Evolutionary conservation across 306 rosid species (phyloP).

Genomic region (Carpinus viminea): DNA sequence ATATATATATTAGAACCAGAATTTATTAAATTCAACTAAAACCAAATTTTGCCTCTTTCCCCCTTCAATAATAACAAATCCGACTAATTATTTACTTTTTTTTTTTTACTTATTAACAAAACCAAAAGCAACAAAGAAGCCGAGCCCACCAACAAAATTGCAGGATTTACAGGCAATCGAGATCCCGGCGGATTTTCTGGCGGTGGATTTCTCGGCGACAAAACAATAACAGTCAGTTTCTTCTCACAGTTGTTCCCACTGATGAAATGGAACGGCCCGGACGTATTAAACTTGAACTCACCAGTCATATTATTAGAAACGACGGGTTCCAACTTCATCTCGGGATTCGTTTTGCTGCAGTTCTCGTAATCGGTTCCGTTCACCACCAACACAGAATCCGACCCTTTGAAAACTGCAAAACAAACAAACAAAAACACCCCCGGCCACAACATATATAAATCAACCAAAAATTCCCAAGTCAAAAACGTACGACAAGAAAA

Average conservation of each 20-base stretch:
- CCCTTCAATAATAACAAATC: background rate
- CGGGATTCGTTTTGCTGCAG: conserved; percentile 65
- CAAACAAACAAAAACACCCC: background rate
- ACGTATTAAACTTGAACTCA: no score
- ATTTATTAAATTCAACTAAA: background rate
- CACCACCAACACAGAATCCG: conserved; percentile 73
- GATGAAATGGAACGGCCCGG: conserved; percentile 73
- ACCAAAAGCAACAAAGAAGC: conserved; percentile 27
- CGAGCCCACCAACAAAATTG: conserved; percentile 24
- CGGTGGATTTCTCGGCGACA: conserved; percentile 42
- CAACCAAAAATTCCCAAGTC: no score
- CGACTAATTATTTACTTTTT: background rate
- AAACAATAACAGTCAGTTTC: conserved; percentile 52
- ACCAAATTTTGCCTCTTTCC: no score
- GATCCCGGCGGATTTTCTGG: no score
- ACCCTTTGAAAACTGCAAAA: conserved; percentile 63
- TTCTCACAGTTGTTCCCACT: conserved; percentile 66
- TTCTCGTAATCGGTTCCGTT: conserved; percentile 56
- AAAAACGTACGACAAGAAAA: no score
- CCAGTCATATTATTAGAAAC: no score
- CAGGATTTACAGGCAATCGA: no score
- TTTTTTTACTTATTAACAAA: background rate
- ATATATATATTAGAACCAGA: background rate
- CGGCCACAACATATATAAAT: background rate
- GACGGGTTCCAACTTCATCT: conserved; percentile 52